Evolutionary conservation across 768 basidiomycete species (phyloP).

Genomic region (Xerocomus potaroensis): DNA sequence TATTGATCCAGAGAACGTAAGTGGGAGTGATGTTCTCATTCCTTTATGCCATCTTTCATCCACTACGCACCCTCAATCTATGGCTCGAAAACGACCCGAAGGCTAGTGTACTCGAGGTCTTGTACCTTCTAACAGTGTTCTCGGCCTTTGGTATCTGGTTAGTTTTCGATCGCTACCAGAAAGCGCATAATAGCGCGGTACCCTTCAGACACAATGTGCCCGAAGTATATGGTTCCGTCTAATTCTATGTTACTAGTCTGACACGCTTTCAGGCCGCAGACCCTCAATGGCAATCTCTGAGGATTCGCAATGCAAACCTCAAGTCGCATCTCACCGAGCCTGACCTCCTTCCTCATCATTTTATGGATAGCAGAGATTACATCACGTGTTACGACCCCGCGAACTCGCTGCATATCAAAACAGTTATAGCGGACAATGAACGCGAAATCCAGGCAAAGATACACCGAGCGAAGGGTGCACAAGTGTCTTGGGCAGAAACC

Average conservation of each 20-base stretch:
- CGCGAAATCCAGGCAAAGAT: conserved; percentile 76
- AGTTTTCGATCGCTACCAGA: conserved; percentile 70
- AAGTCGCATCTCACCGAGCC: conserved; percentile 58
- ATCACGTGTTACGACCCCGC: conserved; percentile 94
- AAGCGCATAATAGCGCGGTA: conserved; percentile 68
- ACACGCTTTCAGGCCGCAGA: conserved; percentile 46
- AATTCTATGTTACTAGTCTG: conserved; percentile 4
- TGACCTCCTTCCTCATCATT: conserved; percentile 48
- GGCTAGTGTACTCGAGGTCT: conserved; percentile 50
- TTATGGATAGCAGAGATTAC: conserved; percentile 51
- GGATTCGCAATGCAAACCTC: conserved; percentile 56
- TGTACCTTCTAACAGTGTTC: conserved; percentile 66
- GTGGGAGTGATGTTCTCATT: conserved; percentile 28
- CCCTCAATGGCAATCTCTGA: conserved; percentile 51
- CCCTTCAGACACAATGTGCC: conserved; percentile 59
- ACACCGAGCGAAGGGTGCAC: conserved; percentile 55
- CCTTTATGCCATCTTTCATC: conserved; percentile 43
- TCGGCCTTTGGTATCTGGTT: conserved; percentile 78
- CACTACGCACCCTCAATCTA: conserved; percentile 46
- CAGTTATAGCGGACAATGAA: conserved; percentile 69
- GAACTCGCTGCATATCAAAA: conserved; percentile 76
- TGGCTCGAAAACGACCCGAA: conserved; percentile 46
- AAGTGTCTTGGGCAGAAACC: conserved; percentile 67
- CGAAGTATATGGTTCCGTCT: conserved; percentile 39
- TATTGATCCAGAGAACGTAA: not conserved